Conservation (phyloP, 306 rosid species). For the Boehmeria nivea region DNA sequence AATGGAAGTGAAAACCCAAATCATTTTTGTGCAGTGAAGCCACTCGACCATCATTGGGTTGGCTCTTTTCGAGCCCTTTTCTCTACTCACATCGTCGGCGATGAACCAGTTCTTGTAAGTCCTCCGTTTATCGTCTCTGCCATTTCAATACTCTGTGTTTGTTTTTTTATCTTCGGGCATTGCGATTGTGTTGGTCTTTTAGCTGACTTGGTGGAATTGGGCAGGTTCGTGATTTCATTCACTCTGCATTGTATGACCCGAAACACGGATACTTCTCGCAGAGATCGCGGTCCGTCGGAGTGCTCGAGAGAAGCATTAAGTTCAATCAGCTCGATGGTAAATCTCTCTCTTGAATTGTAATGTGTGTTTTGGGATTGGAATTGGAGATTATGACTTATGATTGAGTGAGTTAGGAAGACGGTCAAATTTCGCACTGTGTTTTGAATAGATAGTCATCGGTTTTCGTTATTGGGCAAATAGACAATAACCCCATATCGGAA, state of each 20-base stretch:
- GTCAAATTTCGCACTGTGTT: no score
- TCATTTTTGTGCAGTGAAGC: slow-evolving; percentile 32
- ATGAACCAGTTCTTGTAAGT: slow-evolving; percentile 74
- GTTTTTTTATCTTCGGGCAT: background rate
- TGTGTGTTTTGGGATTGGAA: background rate
- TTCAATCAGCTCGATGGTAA: slow-evolving; percentile 80
- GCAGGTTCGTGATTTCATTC: slow-evolving; percentile 94
- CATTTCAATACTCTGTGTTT: slow-evolving; percentile 10
- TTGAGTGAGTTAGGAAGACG: no score
- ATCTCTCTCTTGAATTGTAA: background rate
- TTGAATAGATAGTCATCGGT: no score
- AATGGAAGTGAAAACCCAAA: slow-evolving; percentile 10
- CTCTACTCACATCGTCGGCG: slow-evolving; percentile 71
- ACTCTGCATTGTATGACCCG: slow-evolving; percentile 82
- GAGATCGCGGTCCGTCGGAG: slow-evolving; percentile 70
- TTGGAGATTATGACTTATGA: background rate
- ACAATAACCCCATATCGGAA: no score
- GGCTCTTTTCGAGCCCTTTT: slow-evolving; percentile 37
- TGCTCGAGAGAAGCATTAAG: slow-evolving; percentile 49
- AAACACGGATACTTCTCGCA: slow-evolving; percentile 76
- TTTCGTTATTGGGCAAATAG: no score
- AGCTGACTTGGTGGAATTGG: slow-evolving; percentile 1
- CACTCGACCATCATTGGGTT: slow-evolving; percentile 27
- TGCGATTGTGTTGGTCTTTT: background rate
- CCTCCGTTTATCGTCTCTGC: background rate